Percentiles rank a stretch among this genome's conserved stretches.
phyloP scores from a whole-genome alignment of 2,329 filamentous ascomycete genomes.

The Colletotrichum chlorophyti region DNA sequence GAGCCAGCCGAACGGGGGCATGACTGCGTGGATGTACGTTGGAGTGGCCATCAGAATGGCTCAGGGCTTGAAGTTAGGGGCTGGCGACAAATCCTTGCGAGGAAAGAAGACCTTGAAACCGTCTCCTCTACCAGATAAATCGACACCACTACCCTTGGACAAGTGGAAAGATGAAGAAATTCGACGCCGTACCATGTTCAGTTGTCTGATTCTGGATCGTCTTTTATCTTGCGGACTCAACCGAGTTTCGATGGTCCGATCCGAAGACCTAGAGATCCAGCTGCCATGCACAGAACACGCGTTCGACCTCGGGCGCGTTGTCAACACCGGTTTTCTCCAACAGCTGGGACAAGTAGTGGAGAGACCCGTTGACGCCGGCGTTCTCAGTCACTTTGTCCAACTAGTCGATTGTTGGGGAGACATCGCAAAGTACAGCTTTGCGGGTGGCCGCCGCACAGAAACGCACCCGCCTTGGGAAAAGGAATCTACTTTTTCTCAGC shows the following conservation, averaged over 20 bases:
- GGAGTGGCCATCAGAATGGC: constrained; percentile 70
- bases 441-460: constrained; percentile 58
- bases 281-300: constrained; percentile 71
- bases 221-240: constrained; percentile 71
- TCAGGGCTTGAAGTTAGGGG: constrained; percentile 66
- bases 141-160: constrained; percentile 15
- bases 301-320: constrained; percentile 67
- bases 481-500: constrained; percentile 58
- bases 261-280: constrained; percentile 68
- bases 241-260: constrained; percentile 63
- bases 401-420: constrained; percentile 66
- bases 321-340: constrained; percentile 57
- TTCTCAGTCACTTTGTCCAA: constrained; percentile 60
- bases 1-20: constrained; percentile 65
- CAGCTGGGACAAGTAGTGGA: constrained; percentile 21
- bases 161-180: constrained; percentile 59
- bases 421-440: constrained; percentile 62
- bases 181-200: constrained; percentile 74
- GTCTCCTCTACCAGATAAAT: constrained; percentile 26
- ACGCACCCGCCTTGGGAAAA: constrained; percentile 63
- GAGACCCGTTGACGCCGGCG: constrained; percentile 48
- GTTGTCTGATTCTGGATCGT: constrained; percentile 75
- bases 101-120: constrained; percentile 25
- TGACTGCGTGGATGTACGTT: constrained; percentile 71
- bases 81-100: constrained; percentile 51